Conservation (phyloP, 2,329 filamentous ascomycete genomes). For the Phaeosphaeriaceae sp. region DNA sequence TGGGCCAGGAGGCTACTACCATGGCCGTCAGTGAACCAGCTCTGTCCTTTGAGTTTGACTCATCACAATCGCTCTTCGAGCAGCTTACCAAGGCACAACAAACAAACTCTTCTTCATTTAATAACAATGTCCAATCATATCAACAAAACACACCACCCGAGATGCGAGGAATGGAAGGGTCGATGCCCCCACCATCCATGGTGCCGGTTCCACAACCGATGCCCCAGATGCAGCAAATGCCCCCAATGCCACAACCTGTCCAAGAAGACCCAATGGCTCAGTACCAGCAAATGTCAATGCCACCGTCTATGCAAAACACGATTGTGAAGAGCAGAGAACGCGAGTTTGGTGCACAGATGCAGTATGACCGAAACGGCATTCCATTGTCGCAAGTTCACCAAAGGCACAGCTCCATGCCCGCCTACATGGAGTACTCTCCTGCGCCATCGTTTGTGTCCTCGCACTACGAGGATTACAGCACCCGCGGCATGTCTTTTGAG, state of each 20-base stretch:
- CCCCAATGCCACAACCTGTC: constrained; percentile 57
- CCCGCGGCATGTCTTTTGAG: constrained; percentile 93
- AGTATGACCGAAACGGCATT: constrained; percentile 92
- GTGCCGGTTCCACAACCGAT: constrained; percentile 58
- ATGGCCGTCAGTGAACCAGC: constrained; percentile 96
- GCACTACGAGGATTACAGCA: constrained; percentile 97
- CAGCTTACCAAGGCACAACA: constrained; percentile 99
- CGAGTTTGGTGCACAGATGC: constrained; percentile 74
- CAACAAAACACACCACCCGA: constrained; percentile 87
- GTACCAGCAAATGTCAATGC: constrained; percentile 78
- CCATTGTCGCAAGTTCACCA: constrained; percentile 84
- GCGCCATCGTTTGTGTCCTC: constrained; percentile 99
- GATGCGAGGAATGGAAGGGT: constrained; percentile 80
- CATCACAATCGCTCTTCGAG: constrained; percentile 97
- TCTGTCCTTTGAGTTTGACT: constrained; percentile 98
- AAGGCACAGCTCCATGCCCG: constrained; percentile 97
- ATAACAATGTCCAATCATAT: constrained; percentile 67
- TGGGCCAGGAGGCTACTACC: constrained; percentile 97
- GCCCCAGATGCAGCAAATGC: constrained; percentile 36
- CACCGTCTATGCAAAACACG: constrained; percentile 72
- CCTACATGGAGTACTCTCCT: constrained; percentile 97
- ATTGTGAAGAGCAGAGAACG: constrained; percentile 83
- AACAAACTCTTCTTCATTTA: constrained; percentile 97
- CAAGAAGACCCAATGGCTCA: constrained; percentile 73
- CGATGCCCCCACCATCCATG: constrained; percentile 91